Conservation (phyloP, 106 monocot genomes). For the Acorus calamus region DNA sequence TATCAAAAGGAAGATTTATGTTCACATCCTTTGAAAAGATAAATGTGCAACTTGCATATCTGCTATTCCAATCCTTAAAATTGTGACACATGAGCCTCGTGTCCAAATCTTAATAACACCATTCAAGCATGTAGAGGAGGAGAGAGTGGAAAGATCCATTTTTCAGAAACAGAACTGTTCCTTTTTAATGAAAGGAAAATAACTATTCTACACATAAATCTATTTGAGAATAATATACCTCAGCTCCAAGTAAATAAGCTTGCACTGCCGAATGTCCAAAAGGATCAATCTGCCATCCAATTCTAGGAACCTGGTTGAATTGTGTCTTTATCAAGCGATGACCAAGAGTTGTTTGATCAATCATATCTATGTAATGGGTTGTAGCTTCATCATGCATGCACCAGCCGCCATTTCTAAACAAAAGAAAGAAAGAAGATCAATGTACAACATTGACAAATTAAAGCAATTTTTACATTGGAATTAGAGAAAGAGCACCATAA, state of each 20-base stretch:
- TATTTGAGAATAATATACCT: constrained; percentile 17
- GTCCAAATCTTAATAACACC: too few species aligned
- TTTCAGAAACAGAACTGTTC: too few species aligned
- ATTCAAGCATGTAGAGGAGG: too few species aligned
- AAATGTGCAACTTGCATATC: too few species aligned
- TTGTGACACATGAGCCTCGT: too few species aligned
- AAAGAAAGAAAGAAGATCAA: background rate
- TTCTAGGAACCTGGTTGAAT: constrained; percentile 44
- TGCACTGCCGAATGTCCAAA: constrained; percentile 65
- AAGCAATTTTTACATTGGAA: background rate
- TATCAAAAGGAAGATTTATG: too few species aligned
- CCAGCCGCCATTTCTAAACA: constrained; percentile 45
- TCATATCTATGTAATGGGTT: constrained; percentile 55
- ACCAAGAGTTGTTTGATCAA: constrained; percentile 62
- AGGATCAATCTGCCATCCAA: constrained; percentile 62
- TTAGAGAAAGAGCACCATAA: background rate
- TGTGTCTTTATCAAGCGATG: constrained; percentile 48
- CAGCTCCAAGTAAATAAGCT: constrained; percentile 44
- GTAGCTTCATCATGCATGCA: constrained; percentile 69
- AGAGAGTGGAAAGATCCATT: too few species aligned
- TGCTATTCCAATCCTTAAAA: too few species aligned
- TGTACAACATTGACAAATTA: background rate
- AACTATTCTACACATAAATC: background rate
- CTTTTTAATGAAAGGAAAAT: too few species aligned
- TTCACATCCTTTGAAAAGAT: too few species aligned